Base-by-base conservation (phyloP, 306 rosid genomes). In the Begonia loranthoides region DNA sequence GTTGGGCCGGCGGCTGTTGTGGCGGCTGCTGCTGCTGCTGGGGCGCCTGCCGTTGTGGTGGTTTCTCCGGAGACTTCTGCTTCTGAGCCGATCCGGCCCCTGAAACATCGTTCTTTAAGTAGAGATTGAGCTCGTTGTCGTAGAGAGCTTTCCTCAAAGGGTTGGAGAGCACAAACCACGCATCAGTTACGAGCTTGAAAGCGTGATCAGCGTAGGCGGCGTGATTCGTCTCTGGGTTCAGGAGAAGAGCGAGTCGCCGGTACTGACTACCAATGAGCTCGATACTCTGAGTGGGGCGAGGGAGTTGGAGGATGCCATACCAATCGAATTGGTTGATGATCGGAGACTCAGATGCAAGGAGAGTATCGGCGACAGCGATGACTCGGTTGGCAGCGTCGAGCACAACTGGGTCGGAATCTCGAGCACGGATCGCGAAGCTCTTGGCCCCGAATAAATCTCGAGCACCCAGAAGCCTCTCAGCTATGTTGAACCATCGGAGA, bases 381-480 rank as follows among this genome's bases (percentile, higher is more conserved):
- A 90, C 74, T 0, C 72, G 84, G 41, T 85, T 82, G 0, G 95
- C 69, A 1, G 79, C 76, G 11, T 87, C 95, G 7, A 80, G 66
- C 34, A 70, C 65, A n/a, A 60, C 61, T 9, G 94, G 95, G 75
- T 85, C 84, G 21, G 92, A 77, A 41, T 86, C 99, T 2, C 87
- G 77, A 5, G 89, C 99, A 0, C 99, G 85, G 68, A 90, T 71
- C n/a, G 99, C 99, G 15, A 90, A 90, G 40, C 79, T 74, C 57
- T 83, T 68, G 0, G 95, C 82, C 28, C 95, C 95, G 47, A 71
- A 84, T 17, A 85, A 38, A 58, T 90, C 99, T 64, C 86, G 79
- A 45, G 94, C 76, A 45, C 73, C 71, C 5, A 90, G 75, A 0
- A 85, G 82, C 72, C 76, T 90, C 73, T 82, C 86, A 0, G 99